These are phyloP conservation scores for Penicillium robsamsonii DNA, from an alignment of 495 filamentous ascomycete species.

Conservation along the genomic window DNA sequence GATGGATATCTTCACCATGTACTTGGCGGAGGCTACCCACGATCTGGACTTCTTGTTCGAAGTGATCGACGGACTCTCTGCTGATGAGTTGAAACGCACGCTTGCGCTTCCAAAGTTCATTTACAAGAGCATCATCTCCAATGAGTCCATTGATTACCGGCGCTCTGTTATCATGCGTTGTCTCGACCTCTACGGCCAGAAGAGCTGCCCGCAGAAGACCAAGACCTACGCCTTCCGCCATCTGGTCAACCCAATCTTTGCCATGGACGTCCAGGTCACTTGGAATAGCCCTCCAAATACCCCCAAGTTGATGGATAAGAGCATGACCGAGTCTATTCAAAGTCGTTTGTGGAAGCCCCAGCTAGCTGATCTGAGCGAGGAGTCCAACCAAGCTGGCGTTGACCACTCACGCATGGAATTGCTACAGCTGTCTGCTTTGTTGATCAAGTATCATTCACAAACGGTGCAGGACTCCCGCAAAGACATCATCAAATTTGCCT, in stretches of 20 bases:
- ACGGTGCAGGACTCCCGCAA: slow-evolving; percentile 88
- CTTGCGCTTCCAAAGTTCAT: slow-evolving; percentile 78
- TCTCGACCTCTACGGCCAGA: slow-evolving; percentile 81
- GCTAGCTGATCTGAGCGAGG: slow-evolving; percentile 77
- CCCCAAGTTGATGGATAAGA: slow-evolving; percentile 78
- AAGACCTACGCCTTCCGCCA: slow-evolving; percentile 92
- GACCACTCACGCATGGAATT: slow-evolving; percentile 97
- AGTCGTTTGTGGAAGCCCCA: slow-evolving; percentile 93
- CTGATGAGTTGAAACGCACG: slow-evolving; percentile 74
- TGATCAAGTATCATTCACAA: slow-evolving; percentile 87
- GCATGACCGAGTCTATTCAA: slow-evolving; percentile 87
- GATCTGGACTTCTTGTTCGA: slow-evolving; percentile 89
- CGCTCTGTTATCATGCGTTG: slow-evolving; percentile 79
- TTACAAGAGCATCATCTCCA: slow-evolving; percentile 79
- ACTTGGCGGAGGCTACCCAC: slow-evolving; percentile 67
- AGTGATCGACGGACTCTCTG: slow-evolving; percentile 79
- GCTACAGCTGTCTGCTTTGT: slow-evolving; percentile 86
- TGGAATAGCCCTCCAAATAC: slow-evolving; percentile 54
- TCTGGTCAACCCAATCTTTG: slow-evolving; percentile 92
- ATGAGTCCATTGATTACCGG: slow-evolving; percentile 85
- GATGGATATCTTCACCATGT: slow-evolving; percentile 79
- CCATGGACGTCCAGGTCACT: slow-evolving; percentile 84
- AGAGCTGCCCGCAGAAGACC: slow-evolving; percentile 73
- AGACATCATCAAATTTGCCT: slow-evolving; percentile 98
- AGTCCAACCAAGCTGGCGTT: slow-evolving; percentile 78